These are phyloP conservation scores for Delphinella strobiligena DNA, from an alignment of 2,329 filamentous ascomycete species.

Conservation along the genomic window DNA sequence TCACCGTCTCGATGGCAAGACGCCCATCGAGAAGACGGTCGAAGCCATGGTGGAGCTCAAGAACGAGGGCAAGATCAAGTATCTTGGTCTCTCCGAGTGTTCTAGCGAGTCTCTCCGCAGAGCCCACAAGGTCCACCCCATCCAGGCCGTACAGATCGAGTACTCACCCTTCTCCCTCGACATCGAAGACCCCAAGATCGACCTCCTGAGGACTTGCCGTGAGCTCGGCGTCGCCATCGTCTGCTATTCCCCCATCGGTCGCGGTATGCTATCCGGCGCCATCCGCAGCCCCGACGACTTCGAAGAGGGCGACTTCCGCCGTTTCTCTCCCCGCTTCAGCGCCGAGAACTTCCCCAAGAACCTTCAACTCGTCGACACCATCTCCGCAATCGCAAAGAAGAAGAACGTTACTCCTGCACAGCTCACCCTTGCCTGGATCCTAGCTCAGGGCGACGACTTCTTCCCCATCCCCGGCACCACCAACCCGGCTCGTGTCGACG, in stretches of 20 bases:
- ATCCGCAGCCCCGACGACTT: constrained; percentile 35
- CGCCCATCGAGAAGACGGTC: constrained; percentile 33
- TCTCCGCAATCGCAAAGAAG: constrained; percentile 37
- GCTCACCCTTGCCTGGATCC: constrained; percentile 51
- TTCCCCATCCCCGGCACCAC: constrained; percentile 29
- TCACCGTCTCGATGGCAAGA: constrained; percentile 31
- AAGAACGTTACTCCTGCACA: constrained; percentile 47
- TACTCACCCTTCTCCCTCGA: constrained; percentile 42
- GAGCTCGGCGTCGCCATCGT: constrained; percentile 48
- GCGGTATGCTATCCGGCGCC: constrained; percentile 44
- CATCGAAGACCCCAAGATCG: constrained; percentile 41
- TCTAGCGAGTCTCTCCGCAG: constrained; percentile 37
- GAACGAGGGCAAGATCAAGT: constrained; percentile 41
- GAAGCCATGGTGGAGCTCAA: constrained; percentile 33
- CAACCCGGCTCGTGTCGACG: constrained; percentile 31
- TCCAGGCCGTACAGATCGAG: constrained; percentile 44
- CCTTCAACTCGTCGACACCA: constrained; percentile 38
- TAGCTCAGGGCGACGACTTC: constrained; percentile 38
- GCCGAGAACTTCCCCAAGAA: constrained; percentile 46
- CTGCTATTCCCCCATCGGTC: constrained; percentile 47
- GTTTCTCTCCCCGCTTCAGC: constrained; percentile 35
- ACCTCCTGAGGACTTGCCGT: constrained; percentile 42
- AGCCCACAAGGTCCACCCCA: constrained; percentile 36
- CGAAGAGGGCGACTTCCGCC: constrained; percentile 36
- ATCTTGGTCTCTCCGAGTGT: constrained; percentile 41